phyloP scores from a whole-genome alignment of 73 alveolate species.

The Paramecium pentaurelia region DNA sequence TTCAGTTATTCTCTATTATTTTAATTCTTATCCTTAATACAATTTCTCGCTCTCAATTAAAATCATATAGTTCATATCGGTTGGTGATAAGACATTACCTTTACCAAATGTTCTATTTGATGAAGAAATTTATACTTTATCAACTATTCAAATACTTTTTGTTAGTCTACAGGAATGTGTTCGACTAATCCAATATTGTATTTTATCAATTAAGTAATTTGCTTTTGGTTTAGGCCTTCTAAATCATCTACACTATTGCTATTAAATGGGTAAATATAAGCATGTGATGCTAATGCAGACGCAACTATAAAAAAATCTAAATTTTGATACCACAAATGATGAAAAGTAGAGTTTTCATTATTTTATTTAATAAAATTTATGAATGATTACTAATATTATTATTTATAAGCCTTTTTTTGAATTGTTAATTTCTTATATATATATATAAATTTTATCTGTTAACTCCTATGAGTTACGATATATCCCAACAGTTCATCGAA shows the following conservation, averaged over 20 bases:
- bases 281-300: background rate
- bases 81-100: slow-evolving; percentile 25
- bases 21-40: background rate
- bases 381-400: background rate
- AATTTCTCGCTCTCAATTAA: slow-evolving; percentile 22
- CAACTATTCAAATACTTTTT: background rate
- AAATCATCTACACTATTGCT: background rate
- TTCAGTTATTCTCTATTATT: slow-evolving; percentile 36
- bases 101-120: slow-evolving; percentile 20
- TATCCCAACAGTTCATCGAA: slow-evolving; percentile 4
- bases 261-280: slow-evolving; percentile 18
- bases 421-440: background rate
- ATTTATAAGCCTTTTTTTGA: background rate
- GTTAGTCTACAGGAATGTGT: background rate
- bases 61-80: slow-evolving; percentile 9
- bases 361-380: slow-evolving; percentile 9
- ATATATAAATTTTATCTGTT: background rate
- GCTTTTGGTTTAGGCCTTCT: background rate
- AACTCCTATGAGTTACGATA: slow-evolving; percentile 18
- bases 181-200: slow-evolving; percentile 42
- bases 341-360: background rate
- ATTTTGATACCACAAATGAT: background rate
- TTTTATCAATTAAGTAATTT: slow-evolving; percentile 33
- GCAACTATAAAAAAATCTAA: background rate
- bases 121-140: background rate